Evolutionary conservation across 78 protist species (phyloP), one percentile per base, ranked within the genome.

Genomic region (Capsaspora owczarzaki): DNA sequence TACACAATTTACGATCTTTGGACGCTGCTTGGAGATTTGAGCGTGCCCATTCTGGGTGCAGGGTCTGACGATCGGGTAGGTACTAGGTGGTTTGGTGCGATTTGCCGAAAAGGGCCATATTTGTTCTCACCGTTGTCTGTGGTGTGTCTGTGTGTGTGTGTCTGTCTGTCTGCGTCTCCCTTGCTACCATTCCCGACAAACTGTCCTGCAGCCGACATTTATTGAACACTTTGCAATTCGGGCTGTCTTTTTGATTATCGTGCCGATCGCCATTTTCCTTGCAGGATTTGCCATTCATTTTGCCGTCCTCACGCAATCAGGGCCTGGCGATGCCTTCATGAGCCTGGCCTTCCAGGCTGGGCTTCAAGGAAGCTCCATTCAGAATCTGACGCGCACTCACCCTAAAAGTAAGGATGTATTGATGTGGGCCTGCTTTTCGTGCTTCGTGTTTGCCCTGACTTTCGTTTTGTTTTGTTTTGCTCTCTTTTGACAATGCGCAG

Each of bases 1-100:
- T 46, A 76, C 43, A 49, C 76, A n/a, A 16, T 75, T 22, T 0
- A 2, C 74, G 86, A 76, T 22, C 86, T 74, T 6, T 79, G 83
- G 83, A 41, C 37, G 40, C 46, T 79, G 61, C n/a, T 61, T 4
- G 83, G 83, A 10, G 82, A 79, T 38, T 35, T 49, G 38, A 12
- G 38, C 38, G 20, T 61, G n/a, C 8, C 29, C 56, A 49, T 49
- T 12, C 63, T 12, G n/a, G n/a, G n/a, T n/a, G n/a, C n/a, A n/a
- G n/a, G n/a, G n/a, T n/a, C n/a, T n/a, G n/a, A n/a, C n/a, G n/a
- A n/a, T n/a, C n/a, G n/a, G n/a, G n/a, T n/a, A 49, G n/a, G n/a
- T 16, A 49, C 56, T 20, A 49, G n/a, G 56, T 16, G 56, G 10
- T 10, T 49, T 16, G 10, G n/a, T 16, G 56, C n/a, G n/a, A n/a